phyloP scores from a whole-genome alignment of 2,329 filamentous ascomycete species.

The Cercospora janseana region DNA sequence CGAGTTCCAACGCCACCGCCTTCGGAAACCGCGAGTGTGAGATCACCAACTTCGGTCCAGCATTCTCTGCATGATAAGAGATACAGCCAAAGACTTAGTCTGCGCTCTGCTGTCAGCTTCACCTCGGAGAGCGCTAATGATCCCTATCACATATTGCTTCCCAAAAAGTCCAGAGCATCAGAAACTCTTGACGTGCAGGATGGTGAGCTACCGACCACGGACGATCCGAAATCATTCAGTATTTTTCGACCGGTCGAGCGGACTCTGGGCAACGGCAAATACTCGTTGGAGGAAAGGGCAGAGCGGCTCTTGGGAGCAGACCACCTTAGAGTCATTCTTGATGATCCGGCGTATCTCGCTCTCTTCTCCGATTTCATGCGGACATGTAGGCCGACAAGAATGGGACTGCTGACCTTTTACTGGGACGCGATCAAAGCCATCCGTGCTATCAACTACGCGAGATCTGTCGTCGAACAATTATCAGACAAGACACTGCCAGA shows the following conservation, averaged over 20 bases:
- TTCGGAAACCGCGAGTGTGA: not conserved
- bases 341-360: slow-evolving; percentile 15
- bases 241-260: slow-evolving; percentile 15
- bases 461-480: slow-evolving; percentile 62
- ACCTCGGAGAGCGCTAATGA: not conserved
- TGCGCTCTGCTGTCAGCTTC: not conserved
- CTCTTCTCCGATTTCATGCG: slow-evolving; percentile 16
- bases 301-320: slow-evolving; percentile 19
- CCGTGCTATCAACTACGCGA: slow-evolving; percentile 67
- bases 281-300: slow-evolving; percentile 20
- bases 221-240: slow-evolving; percentile 22
- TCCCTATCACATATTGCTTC: slow-evolving; percentile 12
- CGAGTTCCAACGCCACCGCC: not conserved
- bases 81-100: not conserved
- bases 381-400: slow-evolving; percentile 17
- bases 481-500: slow-evolving; percentile 45
- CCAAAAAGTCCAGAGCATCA: slow-evolving; percentile 12
- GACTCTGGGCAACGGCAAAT: slow-evolving; percentile 24
- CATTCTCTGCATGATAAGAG: not conserved
- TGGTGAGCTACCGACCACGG: slow-evolving; percentile 9
- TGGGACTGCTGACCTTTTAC: slow-evolving; percentile 16
- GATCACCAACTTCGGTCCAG: not conserved
- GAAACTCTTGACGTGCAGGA: slow-evolving; percentile 14
- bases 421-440: slow-evolving; percentile 56
- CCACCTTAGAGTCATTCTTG: slow-evolving; percentile 19